Percentiles rank a stretch among this genome's conserved stretches.
These are phyloP conservation scores for Liquidambar formosana DNA, from an alignment of 164 flowering plant species.

Conservation along the genomic window DNA sequence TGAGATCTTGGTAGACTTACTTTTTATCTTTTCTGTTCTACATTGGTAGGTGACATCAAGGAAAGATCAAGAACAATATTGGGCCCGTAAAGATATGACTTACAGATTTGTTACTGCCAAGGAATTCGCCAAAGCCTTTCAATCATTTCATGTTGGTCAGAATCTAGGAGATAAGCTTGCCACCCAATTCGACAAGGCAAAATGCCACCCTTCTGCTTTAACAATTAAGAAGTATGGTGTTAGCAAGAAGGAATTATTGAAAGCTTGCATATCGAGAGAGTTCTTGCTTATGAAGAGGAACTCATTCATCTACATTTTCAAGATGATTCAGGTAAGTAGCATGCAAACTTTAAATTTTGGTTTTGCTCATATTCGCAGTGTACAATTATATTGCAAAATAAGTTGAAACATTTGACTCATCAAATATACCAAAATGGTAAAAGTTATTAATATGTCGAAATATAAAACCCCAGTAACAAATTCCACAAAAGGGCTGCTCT, in stretches of 20 bases:
- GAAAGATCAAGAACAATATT: constrained; percentile 79
- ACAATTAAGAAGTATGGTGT: constrained; percentile 56
- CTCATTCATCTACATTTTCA: constrained; percentile 59
- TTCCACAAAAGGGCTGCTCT: no score
- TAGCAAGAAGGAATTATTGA: constrained; percentile 52
- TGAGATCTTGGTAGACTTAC: not conserved
- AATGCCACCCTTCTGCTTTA: constrained; percentile 62
- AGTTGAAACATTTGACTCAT: no score
- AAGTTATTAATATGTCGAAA: no score
- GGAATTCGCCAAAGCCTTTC: constrained; percentile 64
- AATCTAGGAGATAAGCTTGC: constrained; percentile 48
- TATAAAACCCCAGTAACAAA: no score
- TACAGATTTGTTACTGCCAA: constrained; percentile 45
- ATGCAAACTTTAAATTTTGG: not conserved
- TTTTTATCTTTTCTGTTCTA: not conserved
- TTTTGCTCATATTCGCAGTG: no score
- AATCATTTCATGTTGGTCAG: constrained; percentile 56
- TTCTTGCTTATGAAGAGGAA: constrained; percentile 72
- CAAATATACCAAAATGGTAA: not conserved
- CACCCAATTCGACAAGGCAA: constrained; percentile 57
- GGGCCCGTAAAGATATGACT: constrained; percentile 47
- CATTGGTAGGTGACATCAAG: constrained; percentile 59
- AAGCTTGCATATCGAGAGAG: constrained; percentile 64
- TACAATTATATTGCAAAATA: no score
- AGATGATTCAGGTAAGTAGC: constrained; percentile 46